Conservation (phyloP, 108 stramenopile genomes). For the Cyclotella cryptica region DNA sequence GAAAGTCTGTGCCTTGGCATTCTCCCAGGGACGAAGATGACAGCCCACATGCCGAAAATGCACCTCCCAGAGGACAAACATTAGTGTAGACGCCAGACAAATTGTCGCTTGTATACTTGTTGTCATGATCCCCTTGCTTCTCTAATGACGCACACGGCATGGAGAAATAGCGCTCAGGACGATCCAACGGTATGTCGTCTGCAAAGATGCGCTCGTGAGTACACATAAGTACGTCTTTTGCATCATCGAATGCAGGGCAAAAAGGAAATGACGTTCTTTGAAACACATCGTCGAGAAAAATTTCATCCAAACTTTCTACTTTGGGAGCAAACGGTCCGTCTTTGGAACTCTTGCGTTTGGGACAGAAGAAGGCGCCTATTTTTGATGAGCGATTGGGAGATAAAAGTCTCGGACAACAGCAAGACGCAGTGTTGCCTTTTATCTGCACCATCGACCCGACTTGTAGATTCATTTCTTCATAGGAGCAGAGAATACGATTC, state of each 20-base stretch:
- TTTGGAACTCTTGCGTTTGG: constrained; percentile 31
- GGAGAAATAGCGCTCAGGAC: constrained; percentile 34
- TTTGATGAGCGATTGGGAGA: constrained; percentile 27
- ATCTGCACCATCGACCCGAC: constrained; percentile 54
- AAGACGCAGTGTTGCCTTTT: constrained; percentile 15
- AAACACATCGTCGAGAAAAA: constrained; percentile 27
- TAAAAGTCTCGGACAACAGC: constrained; percentile 55
- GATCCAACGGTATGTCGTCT: constrained; percentile 20
- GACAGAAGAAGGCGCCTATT: constrained; percentile 54
- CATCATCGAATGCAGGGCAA: constrained; percentile 48
- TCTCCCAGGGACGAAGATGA: constrained; percentile 16
- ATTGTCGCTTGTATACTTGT: constrained; percentile 37
- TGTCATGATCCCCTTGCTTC: constrained; percentile 30
- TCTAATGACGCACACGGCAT: constrained; percentile 24
- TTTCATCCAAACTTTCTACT: constrained; percentile 31
- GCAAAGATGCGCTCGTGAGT: constrained; percentile 37
- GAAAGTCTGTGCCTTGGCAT: constrained; percentile 38
- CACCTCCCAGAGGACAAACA: constrained; percentile 36
- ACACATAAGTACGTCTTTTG: constrained; percentile 51
- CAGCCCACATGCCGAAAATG: constrained; percentile 40
- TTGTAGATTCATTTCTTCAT: constrained; percentile 43
- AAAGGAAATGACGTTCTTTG: constrained; percentile 45
- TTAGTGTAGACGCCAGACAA: constrained; percentile 41
- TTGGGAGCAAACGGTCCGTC: constrained; percentile 49
- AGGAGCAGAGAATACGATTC: constrained; percentile 53